These are phyloP conservation scores for Coemansia asiatica DNA, from an alignment of 192 early-diverging fungal species.

Conservation along the genomic window DNA sequence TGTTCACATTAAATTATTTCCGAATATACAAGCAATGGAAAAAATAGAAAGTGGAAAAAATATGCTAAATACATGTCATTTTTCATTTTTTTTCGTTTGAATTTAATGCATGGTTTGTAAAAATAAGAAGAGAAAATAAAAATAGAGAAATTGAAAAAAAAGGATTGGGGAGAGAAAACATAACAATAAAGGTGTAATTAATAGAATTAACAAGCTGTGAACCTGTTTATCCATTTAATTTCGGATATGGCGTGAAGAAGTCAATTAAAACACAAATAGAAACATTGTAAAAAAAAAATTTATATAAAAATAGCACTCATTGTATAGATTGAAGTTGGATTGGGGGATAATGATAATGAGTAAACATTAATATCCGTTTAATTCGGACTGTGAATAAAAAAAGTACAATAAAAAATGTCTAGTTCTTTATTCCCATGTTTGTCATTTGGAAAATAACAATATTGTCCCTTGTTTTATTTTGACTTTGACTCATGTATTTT, in stretches of 20 bases:
- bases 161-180: neutral
- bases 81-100: too few relatives aligned
- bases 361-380: neutral
- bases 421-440: too few relatives aligned
- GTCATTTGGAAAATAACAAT: too few relatives aligned
- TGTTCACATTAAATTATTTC: neutral
- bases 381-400: neutral
- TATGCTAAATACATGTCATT: neutral
- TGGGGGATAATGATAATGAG: neutral
- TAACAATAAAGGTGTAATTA: neutral
- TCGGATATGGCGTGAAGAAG: slow-evolving; percentile 3
- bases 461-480: too few relatives aligned
- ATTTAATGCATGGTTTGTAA: neutral
- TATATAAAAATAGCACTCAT: neutral
- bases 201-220: neutral
- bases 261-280: neutral
- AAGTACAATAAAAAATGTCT: neutral
- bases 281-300: neutral
- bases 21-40: neutral
- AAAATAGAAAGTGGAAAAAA: neutral
- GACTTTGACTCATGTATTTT: too few relatives aligned
- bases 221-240: slow-evolving; percentile 2
- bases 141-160: too few relatives aligned
- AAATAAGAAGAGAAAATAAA: neutral
- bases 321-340: too few relatives aligned